Base-by-base conservation (phyloP, 1,284 basidiomycete species). In the Rugosomyces carneus region DNA sequence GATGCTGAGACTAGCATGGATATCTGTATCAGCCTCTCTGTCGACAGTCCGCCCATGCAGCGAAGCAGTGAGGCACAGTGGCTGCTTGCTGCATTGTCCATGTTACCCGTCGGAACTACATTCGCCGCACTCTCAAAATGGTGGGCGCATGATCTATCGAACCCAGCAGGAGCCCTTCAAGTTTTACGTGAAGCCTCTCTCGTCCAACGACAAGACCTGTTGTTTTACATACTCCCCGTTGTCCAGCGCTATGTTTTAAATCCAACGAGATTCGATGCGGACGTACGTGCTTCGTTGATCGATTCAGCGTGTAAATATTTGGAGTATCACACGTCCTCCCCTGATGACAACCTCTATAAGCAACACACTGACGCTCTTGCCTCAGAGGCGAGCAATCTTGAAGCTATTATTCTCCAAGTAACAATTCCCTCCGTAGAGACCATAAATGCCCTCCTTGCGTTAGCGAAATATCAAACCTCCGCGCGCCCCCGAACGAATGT, bases 351-450 rank as follows among this genome's bases (percentile, higher is more conserved):
- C 2, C 1, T 15, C 2, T 37, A 46, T 21, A 42, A 40, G n/a
- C 9, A 15, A 16, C 27, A 40, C 15, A 26, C 20, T 6, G 27
- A 23, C 10, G 41, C 37, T 11, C 8, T 50, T 5, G 42, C 44
- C 15, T 44, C 37, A 1, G 48, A 50, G 26, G 37, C 43, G 21
- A 37, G 31, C 13, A 50, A 50, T 15, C 32, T 50, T 5, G 29
- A 46, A n/a, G 26, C 34, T 11, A 24, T 50, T 19, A 32, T 50
- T 7, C 37, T 46, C 15, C 11, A 37, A 10, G 13, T 18, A 5
- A 40, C 19, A 3, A n/a, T 13, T 29, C 21, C 35, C 16, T 21
- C 21, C 15, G 11, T 18, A 10, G 16, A 35, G 10, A 4, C 40
- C 3, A 34, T 45, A 2, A 15, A 42, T 11, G 41, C 40, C 1